Conservation (phyloP, 768 basidiomycete genomes). For the Mycena rebaudengoi region DNA sequence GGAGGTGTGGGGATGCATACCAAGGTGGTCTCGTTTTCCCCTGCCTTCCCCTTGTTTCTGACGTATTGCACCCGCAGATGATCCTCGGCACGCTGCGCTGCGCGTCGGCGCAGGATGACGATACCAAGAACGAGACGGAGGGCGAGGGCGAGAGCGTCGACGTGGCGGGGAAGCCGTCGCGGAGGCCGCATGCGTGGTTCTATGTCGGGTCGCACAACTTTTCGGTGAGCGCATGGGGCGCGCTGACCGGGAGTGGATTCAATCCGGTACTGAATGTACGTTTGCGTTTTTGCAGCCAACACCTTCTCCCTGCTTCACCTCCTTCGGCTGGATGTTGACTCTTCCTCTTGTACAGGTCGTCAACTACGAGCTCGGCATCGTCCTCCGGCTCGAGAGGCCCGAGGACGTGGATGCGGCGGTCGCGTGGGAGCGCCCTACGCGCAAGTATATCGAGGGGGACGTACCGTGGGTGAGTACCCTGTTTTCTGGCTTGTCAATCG, state of each 20-base stretch:
- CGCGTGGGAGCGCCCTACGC: no score
- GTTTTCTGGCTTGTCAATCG: neutral
- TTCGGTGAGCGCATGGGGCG: neutral
- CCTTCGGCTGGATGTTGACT: no score
- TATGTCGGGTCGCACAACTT: neutral
- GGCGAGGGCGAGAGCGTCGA: neutral
- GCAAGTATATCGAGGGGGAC: neutral
- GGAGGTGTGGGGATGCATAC: constrained; percentile 74
- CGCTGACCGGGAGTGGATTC: neutral
- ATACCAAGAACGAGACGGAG: constrained; percentile 19
- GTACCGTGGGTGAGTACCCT: neutral
- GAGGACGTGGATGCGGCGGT: neutral
- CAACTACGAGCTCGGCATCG: neutral
- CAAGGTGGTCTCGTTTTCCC: constrained; percentile 52
- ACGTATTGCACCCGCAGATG: constrained; percentile 45
- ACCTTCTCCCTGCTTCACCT: no score
- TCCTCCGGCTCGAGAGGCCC: neutral
- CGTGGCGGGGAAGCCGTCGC: neutral
- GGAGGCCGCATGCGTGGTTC: neutral
- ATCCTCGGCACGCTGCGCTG: constrained; percentile 48
- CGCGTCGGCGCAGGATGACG: constrained; percentile 34
- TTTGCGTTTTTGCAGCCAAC: no score
- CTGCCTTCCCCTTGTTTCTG: neutral
- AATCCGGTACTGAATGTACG: no score
- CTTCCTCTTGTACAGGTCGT: no score